phyloP scores from a whole-genome alignment of 441 rosid genomes.

The Adansonia gregorii region DNA sequence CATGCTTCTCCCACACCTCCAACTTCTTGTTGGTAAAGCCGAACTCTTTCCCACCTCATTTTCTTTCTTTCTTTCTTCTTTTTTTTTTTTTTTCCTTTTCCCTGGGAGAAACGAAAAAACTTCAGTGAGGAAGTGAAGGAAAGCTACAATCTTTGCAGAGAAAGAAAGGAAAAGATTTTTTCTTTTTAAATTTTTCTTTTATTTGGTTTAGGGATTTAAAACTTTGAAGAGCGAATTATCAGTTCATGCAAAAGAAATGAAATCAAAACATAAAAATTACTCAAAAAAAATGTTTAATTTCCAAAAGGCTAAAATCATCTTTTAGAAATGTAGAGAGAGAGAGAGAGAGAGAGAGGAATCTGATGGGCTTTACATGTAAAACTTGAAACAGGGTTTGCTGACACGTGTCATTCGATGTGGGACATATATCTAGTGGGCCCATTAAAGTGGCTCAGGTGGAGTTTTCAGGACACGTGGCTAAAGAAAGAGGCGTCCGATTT shows the following conservation, averaged over 20 bases:
- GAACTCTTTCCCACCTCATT: constrained; percentile 95
- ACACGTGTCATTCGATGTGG: background rate
- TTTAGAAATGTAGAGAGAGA: background rate
- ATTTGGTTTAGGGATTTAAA: background rate
- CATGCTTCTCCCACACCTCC: constrained; percentile 40
- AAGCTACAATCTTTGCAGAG: no score
- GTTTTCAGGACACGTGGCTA: background rate
- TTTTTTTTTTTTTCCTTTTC: no score
- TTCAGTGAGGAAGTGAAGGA: constrained; percentile 39
- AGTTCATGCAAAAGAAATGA: constrained; percentile 17
- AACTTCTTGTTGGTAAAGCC: constrained; percentile 37
- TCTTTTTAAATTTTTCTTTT: background rate
- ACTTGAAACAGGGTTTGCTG: background rate
- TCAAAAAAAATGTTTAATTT: no score
- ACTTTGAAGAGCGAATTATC: background rate
- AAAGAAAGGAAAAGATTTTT: no score
- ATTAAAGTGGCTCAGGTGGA: background rate
- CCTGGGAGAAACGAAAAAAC: constrained; percentile 5
- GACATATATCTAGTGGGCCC: background rate
- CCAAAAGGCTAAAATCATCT: background rate
- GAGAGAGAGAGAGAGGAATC: background rate
- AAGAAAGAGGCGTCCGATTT: background rate
- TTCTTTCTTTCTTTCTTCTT: constrained; percentile 19
- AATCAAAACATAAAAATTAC: background rate
- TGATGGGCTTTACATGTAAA: constrained; percentile 5